Conservation (phyloP, 768 basidiomycete species). For the Suillus lakei region DNA sequence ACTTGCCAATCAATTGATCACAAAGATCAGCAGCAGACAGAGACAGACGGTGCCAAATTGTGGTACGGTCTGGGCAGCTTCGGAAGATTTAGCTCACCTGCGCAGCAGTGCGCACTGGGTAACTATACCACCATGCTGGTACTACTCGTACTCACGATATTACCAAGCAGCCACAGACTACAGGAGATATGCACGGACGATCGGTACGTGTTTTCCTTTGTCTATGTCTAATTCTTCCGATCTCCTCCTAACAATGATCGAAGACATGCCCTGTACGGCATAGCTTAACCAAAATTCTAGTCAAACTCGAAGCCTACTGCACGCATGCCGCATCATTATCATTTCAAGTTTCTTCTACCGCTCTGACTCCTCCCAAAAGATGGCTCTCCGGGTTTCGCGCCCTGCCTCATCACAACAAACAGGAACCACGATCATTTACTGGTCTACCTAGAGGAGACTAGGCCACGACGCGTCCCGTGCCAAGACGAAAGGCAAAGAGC, state of each 20-base stretch:
- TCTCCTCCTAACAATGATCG: background rate
- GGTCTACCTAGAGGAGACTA: background rate
- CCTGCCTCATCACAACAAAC: background rate
- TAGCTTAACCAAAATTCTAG: conserved; percentile 32
- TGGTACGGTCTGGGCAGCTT: background rate
- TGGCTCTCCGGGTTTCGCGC: background rate
- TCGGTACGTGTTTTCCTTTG: background rate
- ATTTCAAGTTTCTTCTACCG: conserved; percentile 76
- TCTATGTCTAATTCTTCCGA: background rate
- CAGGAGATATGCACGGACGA: background rate
- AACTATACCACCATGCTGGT: background rate
- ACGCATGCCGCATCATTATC: conserved; percentile 80
- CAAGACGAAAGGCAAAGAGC: background rate
- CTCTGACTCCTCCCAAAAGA: conserved; percentile 50
- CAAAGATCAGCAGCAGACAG: background rate
- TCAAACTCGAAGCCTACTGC: conserved; percentile 69
- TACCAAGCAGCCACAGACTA: background rate
- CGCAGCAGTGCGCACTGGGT: background rate
- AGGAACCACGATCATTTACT: background rate
- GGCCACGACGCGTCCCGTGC: background rate
- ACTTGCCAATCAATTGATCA: background rate
- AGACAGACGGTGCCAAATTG: background rate
- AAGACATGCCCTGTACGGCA: background rate
- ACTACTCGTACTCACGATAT: background rate
- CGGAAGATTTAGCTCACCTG: background rate